A percentile compares a stretch with the other conserved stretches of the same genome.
Evolutionary conservation across 495 filamentous ascomycete genomes (phyloP).

Genomic region (Aspergillus carlsbadensis): DNA sequence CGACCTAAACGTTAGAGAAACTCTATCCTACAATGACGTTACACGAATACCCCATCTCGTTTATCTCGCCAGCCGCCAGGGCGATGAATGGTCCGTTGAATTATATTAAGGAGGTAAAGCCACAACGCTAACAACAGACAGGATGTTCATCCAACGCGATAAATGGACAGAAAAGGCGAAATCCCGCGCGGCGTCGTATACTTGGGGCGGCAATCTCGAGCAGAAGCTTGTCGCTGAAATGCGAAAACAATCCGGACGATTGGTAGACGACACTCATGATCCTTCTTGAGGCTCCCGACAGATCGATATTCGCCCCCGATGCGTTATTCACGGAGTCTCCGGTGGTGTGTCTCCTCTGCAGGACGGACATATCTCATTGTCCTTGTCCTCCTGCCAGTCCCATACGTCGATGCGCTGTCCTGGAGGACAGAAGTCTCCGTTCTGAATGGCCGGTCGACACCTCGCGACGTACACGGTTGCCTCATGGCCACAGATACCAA

Average conservation of each 20-base stretch:
- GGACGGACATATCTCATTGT: conserved; percentile 19
- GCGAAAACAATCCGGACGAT: background rate
- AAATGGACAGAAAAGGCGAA: conserved; percentile 21
- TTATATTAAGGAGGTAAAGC: background rate
- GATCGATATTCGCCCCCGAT: background rate
- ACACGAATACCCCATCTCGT: conserved; percentile 22
- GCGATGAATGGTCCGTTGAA: conserved; percentile 20
- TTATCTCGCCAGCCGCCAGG: conserved; percentile 24
- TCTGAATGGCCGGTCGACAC: conserved; percentile 21
- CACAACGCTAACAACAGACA: conserved; percentile 8
- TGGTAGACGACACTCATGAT: background rate
- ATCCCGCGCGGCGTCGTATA: conserved; percentile 16
- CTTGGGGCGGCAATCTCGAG: conserved; percentile 22
- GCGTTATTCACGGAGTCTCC: conserved; percentile 19
- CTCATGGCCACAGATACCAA: conserved; percentile 22
- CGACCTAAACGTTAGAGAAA: conserved; percentile 21
- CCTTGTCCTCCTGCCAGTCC: conserved; percentile 26
- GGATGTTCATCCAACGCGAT: conserved; percentile 20
- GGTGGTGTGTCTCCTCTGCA: conserved; percentile 23
- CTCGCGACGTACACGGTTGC: conserved; percentile 25
- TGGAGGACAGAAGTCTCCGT: conserved; percentile 19
- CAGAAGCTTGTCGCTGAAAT: conserved; percentile 15
- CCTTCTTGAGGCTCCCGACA: background rate
- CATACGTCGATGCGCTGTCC: conserved; percentile 21
- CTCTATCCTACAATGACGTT: conserved; percentile 15